phyloP scores from a whole-genome alignment of 1,284 basidiomycete genomes.

The Coniferiporia weirii region DNA sequence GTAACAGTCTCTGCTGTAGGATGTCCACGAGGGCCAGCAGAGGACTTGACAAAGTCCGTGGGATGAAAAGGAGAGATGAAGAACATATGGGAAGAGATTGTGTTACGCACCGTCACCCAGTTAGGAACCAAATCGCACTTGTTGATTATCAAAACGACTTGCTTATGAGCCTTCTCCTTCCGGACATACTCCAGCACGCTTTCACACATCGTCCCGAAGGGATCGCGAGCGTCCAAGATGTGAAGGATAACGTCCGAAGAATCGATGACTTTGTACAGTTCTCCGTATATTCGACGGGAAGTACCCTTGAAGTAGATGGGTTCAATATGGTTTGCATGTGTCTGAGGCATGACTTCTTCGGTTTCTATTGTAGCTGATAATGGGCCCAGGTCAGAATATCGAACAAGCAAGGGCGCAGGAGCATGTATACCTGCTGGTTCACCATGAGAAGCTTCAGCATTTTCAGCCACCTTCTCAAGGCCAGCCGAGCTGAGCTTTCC shows the following conservation, averaged over 20 bases:
- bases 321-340: constrained; percentile 73
- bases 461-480: constrained; percentile 36
- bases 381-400: neutral
- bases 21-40: constrained; percentile 27
- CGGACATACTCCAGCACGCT: constrained; percentile 91
- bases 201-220: constrained; percentile 94
- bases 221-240: constrained; percentile 94
- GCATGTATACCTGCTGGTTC: constrained; percentile 36
- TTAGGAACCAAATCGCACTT: constrained; percentile 98
- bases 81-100: constrained; percentile 3
- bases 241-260: constrained; percentile 97
- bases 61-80: constrained; percentile 21
- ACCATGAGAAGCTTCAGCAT: constrained; percentile 34
- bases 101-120: constrained; percentile 89
- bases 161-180: constrained; percentile 97
- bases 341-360: constrained; percentile 41
- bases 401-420: neutral
- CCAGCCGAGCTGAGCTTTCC: constrained; percentile 57
- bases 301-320: constrained; percentile 92
- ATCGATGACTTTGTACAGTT: constrained; percentile 99
- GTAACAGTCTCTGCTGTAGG: constrained; percentile 41
- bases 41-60: constrained; percentile 46
- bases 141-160: constrained; percentile 95
- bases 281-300: constrained; percentile 92
- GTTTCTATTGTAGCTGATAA: constrained; percentile 19